Evolutionary conservation across 73 alveolate species (phyloP).

Genomic region (Paramecium bursaria): DNA sequence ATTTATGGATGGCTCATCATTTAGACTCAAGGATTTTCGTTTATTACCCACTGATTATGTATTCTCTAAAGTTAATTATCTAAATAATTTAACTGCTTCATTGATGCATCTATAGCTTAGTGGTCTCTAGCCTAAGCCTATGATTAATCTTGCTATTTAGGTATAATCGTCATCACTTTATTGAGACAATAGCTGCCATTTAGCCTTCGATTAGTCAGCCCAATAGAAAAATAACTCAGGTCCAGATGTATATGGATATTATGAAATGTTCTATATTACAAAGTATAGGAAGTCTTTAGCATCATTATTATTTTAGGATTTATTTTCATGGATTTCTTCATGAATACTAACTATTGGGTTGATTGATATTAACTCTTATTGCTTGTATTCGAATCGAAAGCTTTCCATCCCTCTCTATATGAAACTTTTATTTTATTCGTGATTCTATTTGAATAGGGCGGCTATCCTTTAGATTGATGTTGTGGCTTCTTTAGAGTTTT

Average conservation of each 20-base stretch:
- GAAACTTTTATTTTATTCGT: too few species aligned
- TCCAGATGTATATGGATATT: conserved; percentile 20
- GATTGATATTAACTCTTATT: too few species aligned
- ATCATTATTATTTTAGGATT: too few species aligned
- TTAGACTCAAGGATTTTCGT: not conserved
- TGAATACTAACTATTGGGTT: not conserved
- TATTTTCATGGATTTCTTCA: too few species aligned
- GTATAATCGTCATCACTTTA: conserved; percentile 28
- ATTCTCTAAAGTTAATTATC: not conserved
- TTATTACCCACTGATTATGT: not conserved
- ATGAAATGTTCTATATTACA: not conserved
- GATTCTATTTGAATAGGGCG: too few species aligned
- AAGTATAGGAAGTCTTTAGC: conserved; percentile 6
- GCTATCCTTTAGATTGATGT: conserved; percentile 4
- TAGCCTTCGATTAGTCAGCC: conserved; percentile 4
- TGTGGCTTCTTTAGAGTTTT: not conserved
- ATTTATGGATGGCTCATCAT: not conserved
- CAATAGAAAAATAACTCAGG: conserved; percentile 13
- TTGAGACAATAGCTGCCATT: not conserved
- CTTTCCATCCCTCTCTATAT: too few species aligned
- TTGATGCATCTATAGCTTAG: not conserved
- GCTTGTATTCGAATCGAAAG: not conserved
- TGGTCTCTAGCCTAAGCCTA: conserved; percentile 20
- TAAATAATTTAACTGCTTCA: conserved; percentile 32
- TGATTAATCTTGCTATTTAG: conserved; percentile 6